Evolutionary conservation across 176 grass and related monocot genomes (phyloP), one percentile per base, ranked within the genome.

Genomic region (Oryza nivara): DNA sequence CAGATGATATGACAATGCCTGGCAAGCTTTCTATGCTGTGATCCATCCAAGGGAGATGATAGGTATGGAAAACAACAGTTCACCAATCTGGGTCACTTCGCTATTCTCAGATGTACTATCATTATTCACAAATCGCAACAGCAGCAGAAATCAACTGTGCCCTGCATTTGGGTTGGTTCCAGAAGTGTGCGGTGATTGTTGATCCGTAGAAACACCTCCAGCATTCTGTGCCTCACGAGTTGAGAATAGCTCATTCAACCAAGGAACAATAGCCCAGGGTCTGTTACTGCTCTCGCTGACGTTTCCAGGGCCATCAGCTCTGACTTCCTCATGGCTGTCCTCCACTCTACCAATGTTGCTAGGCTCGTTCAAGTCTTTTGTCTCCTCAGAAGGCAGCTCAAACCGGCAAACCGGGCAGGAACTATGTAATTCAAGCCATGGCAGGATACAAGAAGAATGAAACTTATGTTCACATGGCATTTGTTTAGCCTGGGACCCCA

Each of bases 381-480:
- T 75, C 30, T 94, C 91, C 76, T 92, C 87, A 52, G 84, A 83
- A 19, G 91, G 96, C 58, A 99, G 78, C 86, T 96, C 82, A 82
- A 90, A 95, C 65, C 96, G 89, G 54, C 96, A 98, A 82, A 98
- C 89, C 1, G 96, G 96, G 48, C 96, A 98, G 28, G 96, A 98
- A 73, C 93, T 90, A 63, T 98, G 96, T 79, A 99, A 88, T 46
- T 99, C 91, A 65, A 99, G 97, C 97, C 97, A 99, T 86, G 93
- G 93, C 20, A 99, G 41, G 58, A 99, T 96, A 70, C 97, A 99
- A 22, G 75, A 47, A 64, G 80, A 80, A 80, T 99, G 97, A 75
- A 99, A 99, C 82, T 88, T 99, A 71, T 99, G 97, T 40, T 94
- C 85, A 70, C 97, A 99, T 32, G 93, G 97, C 97, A 99, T 91